phyloP scores from a whole-genome alignment of 2,329 filamentous ascomycete species.

The Fusarium miscanthi region DNA sequence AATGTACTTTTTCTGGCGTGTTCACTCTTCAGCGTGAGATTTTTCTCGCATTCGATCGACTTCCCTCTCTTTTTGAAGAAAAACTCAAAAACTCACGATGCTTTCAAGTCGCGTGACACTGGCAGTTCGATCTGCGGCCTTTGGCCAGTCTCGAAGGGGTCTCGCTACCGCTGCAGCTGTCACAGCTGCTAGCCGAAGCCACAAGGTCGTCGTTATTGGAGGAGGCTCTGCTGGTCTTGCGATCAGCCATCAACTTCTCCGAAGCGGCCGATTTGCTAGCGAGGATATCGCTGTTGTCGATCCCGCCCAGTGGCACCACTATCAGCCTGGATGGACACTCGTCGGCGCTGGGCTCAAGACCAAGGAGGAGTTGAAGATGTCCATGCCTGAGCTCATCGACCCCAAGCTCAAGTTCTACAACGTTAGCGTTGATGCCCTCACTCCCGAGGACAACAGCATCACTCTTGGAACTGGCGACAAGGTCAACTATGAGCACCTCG shows the following conservation, averaged over 20 bases:
- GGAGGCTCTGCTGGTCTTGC: constrained; percentile 73
- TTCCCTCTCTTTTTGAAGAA: not conserved
- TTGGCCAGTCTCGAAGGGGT: constrained; percentile 4
- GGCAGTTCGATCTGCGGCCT: constrained; percentile 24
- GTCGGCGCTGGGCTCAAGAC: constrained; percentile 74
- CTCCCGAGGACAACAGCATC: constrained; percentile 67
- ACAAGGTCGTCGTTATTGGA: constrained; percentile 75
- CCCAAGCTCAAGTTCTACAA: constrained; percentile 72
- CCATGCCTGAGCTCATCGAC: constrained; percentile 64
- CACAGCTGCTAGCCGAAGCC: constrained; percentile 47
- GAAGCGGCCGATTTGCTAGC: constrained; percentile 64
- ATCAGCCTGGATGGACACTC: constrained; percentile 77
- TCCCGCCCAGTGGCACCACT: constrained; percentile 72
- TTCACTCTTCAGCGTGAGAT: constrained; percentile 6
- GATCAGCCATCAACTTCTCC: constrained; percentile 75
- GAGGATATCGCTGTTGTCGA: constrained; percentile 74
- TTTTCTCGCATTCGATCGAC: constrained; percentile 14
- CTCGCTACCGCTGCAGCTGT: constrained; percentile 30
- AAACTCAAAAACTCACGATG: constrained; percentile 30
- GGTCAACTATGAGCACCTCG: constrained; percentile 71
- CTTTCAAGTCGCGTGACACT: constrained; percentile 31
- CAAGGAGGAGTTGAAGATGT: constrained; percentile 66
- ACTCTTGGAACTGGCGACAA: constrained; percentile 66
- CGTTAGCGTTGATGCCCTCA: constrained; percentile 60
- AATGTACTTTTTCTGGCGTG: constrained; percentile 27